Conservation (phyloP, 2,329 filamentous ascomycete species). For the Botrytis squamosa region DNA sequence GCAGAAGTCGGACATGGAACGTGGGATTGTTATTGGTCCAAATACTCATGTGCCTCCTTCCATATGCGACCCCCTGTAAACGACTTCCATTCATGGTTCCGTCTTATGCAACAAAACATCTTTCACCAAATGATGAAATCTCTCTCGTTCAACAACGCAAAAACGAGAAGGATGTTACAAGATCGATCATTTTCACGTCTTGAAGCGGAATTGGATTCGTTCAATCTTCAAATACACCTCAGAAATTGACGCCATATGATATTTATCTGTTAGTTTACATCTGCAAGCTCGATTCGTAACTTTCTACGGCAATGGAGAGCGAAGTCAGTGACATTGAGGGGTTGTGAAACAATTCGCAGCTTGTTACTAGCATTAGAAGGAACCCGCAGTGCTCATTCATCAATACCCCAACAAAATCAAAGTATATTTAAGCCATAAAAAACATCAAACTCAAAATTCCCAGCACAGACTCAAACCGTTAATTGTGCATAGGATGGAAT, state of each 20-base stretch:
- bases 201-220: no score
- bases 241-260: not conserved
- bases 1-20: conserved; percentile 22
- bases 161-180: not conserved
- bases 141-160: not conserved
- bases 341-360: not conserved
- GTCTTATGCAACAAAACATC: not conserved
- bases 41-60: conserved; percentile 21
- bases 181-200: not conserved
- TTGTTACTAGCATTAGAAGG: not conserved
- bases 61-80: conserved; percentile 13
- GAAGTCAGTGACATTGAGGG: not conserved
- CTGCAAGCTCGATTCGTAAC: not conserved
- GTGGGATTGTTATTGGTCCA: conserved; percentile 25
- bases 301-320: not conserved
- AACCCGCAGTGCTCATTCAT: not conserved
- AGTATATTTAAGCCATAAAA: not conserved
- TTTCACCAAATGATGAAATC: not conserved
- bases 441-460: not conserved
- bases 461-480: not conserved
- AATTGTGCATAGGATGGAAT: not conserved
- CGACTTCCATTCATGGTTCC: not conserved
- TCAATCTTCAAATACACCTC: not conserved
- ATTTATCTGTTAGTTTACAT: not conserved
- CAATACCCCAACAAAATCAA: not conserved